phyloP scores from a whole-genome alignment of 2,329 filamentous ascomycete genomes.

The Bipolaris cookei region DNA sequence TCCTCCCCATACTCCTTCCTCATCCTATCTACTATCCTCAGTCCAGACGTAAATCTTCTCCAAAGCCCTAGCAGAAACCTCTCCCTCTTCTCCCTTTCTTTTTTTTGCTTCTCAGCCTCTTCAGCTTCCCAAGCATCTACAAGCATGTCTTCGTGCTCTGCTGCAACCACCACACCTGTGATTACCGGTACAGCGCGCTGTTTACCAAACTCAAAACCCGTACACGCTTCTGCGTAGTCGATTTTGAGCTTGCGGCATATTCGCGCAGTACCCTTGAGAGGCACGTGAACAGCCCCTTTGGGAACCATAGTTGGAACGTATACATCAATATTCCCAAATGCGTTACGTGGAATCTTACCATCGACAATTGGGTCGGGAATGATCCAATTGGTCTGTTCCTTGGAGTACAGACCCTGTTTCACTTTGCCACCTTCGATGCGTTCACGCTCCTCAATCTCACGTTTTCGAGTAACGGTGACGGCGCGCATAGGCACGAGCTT shows the following conservation, averaged over 20 bases:
- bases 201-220: conserved; percentile 94
- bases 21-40: conserved; percentile 69
- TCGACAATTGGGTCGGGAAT: conserved; percentile 85
- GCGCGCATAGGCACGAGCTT: conserved; percentile 91
- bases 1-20: conserved; percentile 43
- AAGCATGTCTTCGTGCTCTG: conserved; percentile 75
- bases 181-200: conserved; percentile 93
- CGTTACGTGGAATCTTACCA: conserved; percentile 90
- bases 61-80: conserved; percentile 77
- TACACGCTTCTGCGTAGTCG: conserved; percentile 92
- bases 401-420: conserved; percentile 82
- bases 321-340: conserved; percentile 94
- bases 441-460: conserved; percentile 87
- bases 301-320: conserved; percentile 96
- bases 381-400: conserved; percentile 92
- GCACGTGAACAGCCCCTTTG: conserved; percentile 80
- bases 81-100: conserved; percentile 82
- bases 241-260: conserved; percentile 85
- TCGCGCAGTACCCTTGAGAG: conserved; percentile 74
- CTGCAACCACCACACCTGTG: conserved; percentile 85
- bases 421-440: conserved; percentile 79
- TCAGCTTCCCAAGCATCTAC: conserved; percentile 76
- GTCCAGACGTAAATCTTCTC: conserved; percentile 84
- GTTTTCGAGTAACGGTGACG: conserved; percentile 83
- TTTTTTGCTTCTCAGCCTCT: conserved; percentile 74